Evolutionary conservation across 192 early-diverging fungal species (phyloP).

Genomic region (Gaertneriomyces sp.): DNA sequence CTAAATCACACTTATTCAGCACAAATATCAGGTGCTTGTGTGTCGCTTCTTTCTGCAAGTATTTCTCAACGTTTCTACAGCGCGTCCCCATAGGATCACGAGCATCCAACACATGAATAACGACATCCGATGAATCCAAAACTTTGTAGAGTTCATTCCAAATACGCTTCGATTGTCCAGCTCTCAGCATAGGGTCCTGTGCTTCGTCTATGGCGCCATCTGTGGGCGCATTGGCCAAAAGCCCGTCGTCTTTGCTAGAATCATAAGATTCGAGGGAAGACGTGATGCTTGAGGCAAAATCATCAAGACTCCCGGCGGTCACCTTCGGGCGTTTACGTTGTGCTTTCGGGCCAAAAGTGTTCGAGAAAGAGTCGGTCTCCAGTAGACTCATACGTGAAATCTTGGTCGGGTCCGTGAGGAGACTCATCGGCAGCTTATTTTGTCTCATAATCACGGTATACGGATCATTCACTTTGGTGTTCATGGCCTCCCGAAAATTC

Average conservation of each 20-base stretch:
- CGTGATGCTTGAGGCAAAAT: constrained; percentile 69
- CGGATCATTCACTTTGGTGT: constrained; percentile 82
- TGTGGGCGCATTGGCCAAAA: constrained; percentile 63
- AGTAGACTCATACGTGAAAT: constrained; percentile 81
- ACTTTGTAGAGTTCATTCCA: constrained; percentile 99
- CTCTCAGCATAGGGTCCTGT: constrained; percentile 84
- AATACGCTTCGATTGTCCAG: constrained; percentile 94
- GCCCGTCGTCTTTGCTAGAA: constrained; percentile 61
- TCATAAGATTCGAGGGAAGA: constrained; percentile 60
- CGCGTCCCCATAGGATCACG: constrained; percentile 95
- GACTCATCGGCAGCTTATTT: constrained; percentile 94
- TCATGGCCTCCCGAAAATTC: constrained; percentile 87
- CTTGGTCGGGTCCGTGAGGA: constrained; percentile 78
- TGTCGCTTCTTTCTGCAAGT: constrained; percentile 84
- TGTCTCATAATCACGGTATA: constrained; percentile 91
- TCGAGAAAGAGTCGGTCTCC: constrained; percentile 86
- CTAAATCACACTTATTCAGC: constrained; percentile 97
- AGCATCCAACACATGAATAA: constrained; percentile 97
- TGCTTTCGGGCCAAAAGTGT: constrained; percentile 92
- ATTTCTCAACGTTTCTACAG: constrained; percentile 87
- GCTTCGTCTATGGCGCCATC: constrained; percentile 61
- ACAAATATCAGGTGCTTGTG: constrained; percentile 97
- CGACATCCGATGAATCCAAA: constrained; percentile 89
- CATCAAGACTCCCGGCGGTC: constrained; percentile 65
- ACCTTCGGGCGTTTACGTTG: constrained; percentile 95